These are phyloP conservation scores for Metschnikowia sp. DNA, from an alignment of 805 yeast species.

Conservation along the genomic window DNA sequence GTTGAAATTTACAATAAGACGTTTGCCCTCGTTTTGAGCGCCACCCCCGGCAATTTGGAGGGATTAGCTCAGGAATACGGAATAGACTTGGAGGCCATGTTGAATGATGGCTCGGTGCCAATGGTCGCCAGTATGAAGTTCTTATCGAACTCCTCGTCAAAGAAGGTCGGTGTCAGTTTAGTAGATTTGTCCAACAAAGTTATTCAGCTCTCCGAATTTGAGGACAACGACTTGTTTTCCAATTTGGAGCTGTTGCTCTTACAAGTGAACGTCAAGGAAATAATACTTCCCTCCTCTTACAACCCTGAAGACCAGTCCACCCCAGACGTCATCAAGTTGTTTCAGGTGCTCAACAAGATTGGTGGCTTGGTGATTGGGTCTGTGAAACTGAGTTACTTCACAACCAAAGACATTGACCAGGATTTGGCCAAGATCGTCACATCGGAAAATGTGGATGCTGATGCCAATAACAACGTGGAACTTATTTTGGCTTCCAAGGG, in stretches of 20 bases:
- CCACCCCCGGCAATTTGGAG: slow-evolving; percentile 89
- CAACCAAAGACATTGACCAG: slow-evolving; percentile 66
- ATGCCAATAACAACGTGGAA: slow-evolving; percentile 30
- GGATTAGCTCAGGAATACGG: slow-evolving; percentile 37
- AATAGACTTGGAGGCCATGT: slow-evolving; percentile 57
- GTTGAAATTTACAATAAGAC: slow-evolving; percentile 73
- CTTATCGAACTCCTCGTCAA: slow-evolving; percentile 33
- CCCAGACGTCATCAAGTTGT: slow-evolving; percentile 60
- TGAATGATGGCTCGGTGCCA: slow-evolving; percentile 43
- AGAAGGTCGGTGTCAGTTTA: slow-evolving; percentile 72
- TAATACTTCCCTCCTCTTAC: slow-evolving; percentile 52
- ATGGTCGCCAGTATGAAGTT: slow-evolving; percentile 39
- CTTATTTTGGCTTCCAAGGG: slow-evolving; percentile 55
- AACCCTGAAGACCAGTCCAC: slow-evolving; percentile 35
- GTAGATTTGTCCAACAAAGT: slow-evolving; percentile 66
- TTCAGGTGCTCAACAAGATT: slow-evolving; percentile 64
- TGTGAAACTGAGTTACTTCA: slow-evolving; percentile 54
- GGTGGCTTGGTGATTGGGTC: slow-evolving; percentile 73
- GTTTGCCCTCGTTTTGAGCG: slow-evolving; percentile 58
- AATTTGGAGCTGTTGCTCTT: slow-evolving; percentile 82
- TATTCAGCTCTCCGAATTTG: slow-evolving; percentile 73
- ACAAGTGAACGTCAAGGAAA: slow-evolving; percentile 87
- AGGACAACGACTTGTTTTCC: slow-evolving; percentile 83
- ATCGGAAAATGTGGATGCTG: slow-evolving; percentile 24
- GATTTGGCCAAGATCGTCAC: slow-evolving; percentile 71